A percentile compares a stretch with the other conserved stretches of the same genome.
phyloP scores from a whole-genome alignment of 2,329 filamentous ascomycete species.

The Claviceps sp. region DNA sequence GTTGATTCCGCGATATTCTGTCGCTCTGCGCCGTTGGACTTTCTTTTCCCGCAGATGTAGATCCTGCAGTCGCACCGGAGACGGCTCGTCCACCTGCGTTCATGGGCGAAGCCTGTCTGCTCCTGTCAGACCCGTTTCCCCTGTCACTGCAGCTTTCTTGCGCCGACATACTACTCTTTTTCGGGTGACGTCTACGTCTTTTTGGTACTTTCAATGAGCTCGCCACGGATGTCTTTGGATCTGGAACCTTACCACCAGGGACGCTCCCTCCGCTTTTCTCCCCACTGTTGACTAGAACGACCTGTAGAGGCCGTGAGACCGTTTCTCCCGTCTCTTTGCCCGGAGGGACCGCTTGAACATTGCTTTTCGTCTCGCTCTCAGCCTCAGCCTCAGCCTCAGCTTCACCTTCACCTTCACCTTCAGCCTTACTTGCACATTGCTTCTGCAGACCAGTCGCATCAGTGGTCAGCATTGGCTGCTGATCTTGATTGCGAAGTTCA shows the following conservation, averaged over 20 bases:
- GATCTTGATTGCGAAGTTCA: neutral
- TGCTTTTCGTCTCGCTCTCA: neutral
- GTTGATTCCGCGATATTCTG: neutral
- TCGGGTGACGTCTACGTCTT: neutral
- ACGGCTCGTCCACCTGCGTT: neutral
- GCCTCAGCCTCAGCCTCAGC: no score
- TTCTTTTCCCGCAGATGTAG: neutral
- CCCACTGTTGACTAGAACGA: neutral
- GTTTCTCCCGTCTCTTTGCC: neutral
- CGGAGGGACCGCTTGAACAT: neutral
- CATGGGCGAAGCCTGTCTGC: neutral
- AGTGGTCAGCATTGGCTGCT: neutral
- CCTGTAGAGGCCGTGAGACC: neutral
- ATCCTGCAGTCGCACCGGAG: neutral
- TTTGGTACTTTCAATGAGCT: constrained; percentile 1
- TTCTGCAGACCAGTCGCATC: neutral
- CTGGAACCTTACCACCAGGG: neutral
- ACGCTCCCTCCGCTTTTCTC: neutral
- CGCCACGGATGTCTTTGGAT: neutral
- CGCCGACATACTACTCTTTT: neutral
- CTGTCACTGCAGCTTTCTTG: neutral
- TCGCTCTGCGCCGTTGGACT: neutral
- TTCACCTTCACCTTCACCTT: no score
- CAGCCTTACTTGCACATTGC: neutral
- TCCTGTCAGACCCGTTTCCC: neutral